Base-by-base conservation (phyloP, 495 filamentous ascomycete genomes). In the Xanthoparmelia taractica region DNA sequence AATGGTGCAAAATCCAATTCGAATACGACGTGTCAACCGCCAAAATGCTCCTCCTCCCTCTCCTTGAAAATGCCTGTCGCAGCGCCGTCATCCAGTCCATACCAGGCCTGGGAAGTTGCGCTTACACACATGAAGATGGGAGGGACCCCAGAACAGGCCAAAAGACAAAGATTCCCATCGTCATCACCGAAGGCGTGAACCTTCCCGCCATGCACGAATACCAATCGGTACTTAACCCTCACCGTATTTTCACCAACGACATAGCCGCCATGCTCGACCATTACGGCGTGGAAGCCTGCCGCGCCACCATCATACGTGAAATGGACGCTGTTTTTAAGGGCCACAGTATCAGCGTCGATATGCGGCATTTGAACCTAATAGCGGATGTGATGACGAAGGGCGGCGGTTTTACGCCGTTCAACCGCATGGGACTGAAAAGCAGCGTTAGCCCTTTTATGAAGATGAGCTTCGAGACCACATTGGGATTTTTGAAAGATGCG, bases 381-480 rank as follows among this genome's bases (percentile, higher is more conserved):
- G 93, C 88, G 59, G 94, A 98, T 76, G 89, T 87, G 75, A 98
- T 98, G 94, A 97, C 95, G 23, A 78, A 91, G 33, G 85, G 84
- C 65, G 94, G 94, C 66, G 85, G 84, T 23, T 97, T 94, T 76
- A 85, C 82, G 23, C 85, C 93, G 4, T 99, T 97, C 78, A 96
- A 89, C 75, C 87, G 94, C 54, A 92, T 87, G 67, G 94, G 92
- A 23, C 72, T 97, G 59, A 88, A 85, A 72, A 83, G 87, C 63
- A 88, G 87, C 69, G 85, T 90, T 20, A 92, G 87, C 59, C 92
- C 94, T 1, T 91, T 97, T 66, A 87, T 92, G 75, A 96, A 97
- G 82, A 96, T 96, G 91, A 95, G 90, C 74, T 97, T 97, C 78
- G 92, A 99, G 80, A 97, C 94, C 8, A 97, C 94, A 27, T 83